Percentiles rank a stretch among this genome's conserved stretches.
Conservation (phyloP, 2,329 filamentous ascomycete species). For the Phyllosticta citrichinensis region DNA sequence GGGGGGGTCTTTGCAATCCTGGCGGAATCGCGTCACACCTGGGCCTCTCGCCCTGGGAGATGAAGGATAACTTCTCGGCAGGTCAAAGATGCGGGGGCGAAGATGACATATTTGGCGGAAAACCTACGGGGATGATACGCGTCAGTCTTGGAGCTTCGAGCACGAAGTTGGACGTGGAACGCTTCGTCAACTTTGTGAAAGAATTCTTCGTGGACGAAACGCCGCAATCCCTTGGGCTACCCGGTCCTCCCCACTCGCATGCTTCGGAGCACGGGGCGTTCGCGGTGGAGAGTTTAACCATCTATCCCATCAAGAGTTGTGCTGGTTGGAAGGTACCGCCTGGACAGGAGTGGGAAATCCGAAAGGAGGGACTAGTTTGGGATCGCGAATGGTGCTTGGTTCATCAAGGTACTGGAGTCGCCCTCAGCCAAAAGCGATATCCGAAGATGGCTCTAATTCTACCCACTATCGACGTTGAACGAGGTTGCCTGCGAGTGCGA, state of each 20-base stretch:
- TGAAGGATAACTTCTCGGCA: conserved; percentile 72
- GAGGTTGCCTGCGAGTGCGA: conserved; percentile 54
- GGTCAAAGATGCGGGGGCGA: conserved; percentile 79
- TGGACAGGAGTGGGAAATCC: conserved; percentile 61
- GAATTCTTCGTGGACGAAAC: conserved; percentile 33
- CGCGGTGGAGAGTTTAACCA: conserved; percentile 39
- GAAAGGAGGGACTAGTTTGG: conserved; percentile 77
- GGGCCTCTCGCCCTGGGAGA: conserved; percentile 67
- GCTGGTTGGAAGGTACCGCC: conserved; percentile 63
- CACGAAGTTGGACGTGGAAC: conserved; percentile 60
- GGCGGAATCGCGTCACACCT: conserved; percentile 70
- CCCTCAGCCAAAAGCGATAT: conserved; percentile 79
- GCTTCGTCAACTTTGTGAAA: conserved; percentile 58
- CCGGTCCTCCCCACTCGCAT: neutral
- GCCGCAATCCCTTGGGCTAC: conserved; percentile 14
- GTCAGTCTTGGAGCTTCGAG: conserved; percentile 88
- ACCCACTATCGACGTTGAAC: conserved; percentile 61
- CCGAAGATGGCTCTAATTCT: conserved; percentile 78
- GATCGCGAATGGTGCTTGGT: conserved; percentile 95
- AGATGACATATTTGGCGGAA: conserved; percentile 70
- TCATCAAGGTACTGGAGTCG: conserved; percentile 73
- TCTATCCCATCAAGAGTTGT: conserved; percentile 95
- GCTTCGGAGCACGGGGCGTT: conserved; percentile 21
- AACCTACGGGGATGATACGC: conserved; percentile 78
- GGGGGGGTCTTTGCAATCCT: conserved; percentile 85